Percentiles rank a stretch among this genome's conserved stretches.
phyloP scores from a whole-genome alignment of 345 rosid genomes.

The Turritis glabra region DNA sequence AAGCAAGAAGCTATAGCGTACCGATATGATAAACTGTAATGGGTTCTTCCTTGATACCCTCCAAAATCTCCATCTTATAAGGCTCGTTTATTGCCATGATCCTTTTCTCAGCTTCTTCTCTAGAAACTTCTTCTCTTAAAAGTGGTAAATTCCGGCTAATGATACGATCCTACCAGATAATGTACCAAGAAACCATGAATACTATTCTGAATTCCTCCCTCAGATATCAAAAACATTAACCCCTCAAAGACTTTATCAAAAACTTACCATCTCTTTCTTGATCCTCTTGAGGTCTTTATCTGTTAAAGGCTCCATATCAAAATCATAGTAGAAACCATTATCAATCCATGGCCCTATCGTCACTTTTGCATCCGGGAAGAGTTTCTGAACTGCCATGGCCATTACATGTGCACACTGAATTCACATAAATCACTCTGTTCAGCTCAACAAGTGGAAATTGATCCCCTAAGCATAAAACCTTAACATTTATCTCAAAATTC shows the following conservation, averaged over 20 bases:
- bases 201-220: constrained; percentile 27
- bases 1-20: constrained; percentile 33
- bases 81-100: constrained; percentile 79
- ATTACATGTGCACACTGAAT: constrained; percentile 95
- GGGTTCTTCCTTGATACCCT: constrained; percentile 74
- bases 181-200: constrained; percentile 49
- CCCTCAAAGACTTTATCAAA: not conserved
- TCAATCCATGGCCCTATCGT: constrained; percentile 98
- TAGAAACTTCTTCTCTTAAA: constrained; percentile 77
- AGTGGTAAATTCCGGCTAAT: constrained; percentile 85
- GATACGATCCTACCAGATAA: constrained; percentile 85
- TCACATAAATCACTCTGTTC: constrained; percentile 14
- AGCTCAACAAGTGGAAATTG: constrained; percentile 11
- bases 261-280: constrained; percentile 96
- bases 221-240: not conserved
- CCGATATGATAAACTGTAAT: constrained; percentile 93
- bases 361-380: constrained; percentile 88
- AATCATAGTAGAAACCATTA: constrained; percentile 90
- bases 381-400: constrained; percentile 99
- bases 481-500: not conserved
- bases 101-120: constrained; percentile 81
- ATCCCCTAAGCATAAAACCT: not conserved
- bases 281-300: constrained; percentile 88
- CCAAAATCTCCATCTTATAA: constrained; percentile 95
- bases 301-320: constrained; percentile 87